These are phyloP conservation scores for Echeveria elegans DNA, from an alignment of 164 flowering plant species.

Conservation along the genomic window DNA sequence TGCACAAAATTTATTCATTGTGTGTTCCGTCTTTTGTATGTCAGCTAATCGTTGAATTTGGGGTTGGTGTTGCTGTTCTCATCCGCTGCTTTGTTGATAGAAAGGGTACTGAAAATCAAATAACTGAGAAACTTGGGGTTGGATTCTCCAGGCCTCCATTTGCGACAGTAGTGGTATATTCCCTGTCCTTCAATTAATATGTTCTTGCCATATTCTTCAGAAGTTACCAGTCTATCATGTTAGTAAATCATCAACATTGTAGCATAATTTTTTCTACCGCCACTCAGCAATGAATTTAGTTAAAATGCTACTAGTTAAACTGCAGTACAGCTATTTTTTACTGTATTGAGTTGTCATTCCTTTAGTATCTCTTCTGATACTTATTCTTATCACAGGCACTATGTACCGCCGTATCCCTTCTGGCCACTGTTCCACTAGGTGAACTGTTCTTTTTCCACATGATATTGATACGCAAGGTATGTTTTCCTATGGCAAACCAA, in stretches of 20 bases:
- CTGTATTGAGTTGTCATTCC: not conserved
- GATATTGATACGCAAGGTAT: slow-evolving; percentile 71
- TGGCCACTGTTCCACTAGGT: slow-evolving; percentile 68
- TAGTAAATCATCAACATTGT: not conserved
- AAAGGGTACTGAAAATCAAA: slow-evolving; percentile 47
- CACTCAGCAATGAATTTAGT: not conserved
- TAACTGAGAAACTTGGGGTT: slow-evolving; percentile 61
- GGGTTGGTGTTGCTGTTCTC: slow-evolving; percentile 66
- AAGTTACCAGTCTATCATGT: not conserved
- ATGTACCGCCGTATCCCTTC: slow-evolving; percentile 63
- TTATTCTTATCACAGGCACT: slow-evolving; percentile 39
- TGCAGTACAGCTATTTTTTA: not conserved
- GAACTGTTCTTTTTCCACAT: slow-evolving; percentile 87
- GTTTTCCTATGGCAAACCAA: slow-evolving; percentile 8
- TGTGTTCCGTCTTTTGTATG: slow-evolving; percentile 3
- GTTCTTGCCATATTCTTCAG: not conserved
- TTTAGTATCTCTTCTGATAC: not conserved
- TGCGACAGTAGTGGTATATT: slow-evolving; percentile 74
- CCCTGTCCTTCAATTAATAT: slow-evolving; percentile 10
- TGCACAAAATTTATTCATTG: not conserved
- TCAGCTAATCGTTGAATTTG: slow-evolving; percentile 66
- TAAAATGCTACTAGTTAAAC: not conserved
- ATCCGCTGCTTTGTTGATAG: slow-evolving; percentile 63
- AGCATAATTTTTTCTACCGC: not conserved
- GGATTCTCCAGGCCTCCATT: slow-evolving; percentile 72